These are phyloP conservation scores for Globisporangium lucens DNA, from an alignment of 352 stramenopile species.

Conservation along the genomic window DNA sequence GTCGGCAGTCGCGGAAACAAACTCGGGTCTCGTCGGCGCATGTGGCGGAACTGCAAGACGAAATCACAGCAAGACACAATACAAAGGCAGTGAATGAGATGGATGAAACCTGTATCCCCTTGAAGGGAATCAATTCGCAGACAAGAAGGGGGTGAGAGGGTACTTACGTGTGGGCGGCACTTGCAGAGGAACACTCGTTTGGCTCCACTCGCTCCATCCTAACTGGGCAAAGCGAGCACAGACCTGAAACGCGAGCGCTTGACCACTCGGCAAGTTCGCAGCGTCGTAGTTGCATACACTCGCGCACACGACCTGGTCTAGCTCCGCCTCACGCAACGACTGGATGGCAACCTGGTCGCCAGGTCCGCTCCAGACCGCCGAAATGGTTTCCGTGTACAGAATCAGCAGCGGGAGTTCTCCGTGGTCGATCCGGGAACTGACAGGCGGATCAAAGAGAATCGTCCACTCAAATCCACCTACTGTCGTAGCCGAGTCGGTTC, in stretches of 20 bases:
- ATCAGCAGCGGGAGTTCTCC: constrained; percentile 43
- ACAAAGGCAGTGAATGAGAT: not conserved
- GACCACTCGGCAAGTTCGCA: constrained; percentile 22
- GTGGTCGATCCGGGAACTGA: constrained; percentile 13
- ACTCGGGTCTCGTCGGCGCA: constrained; percentile 36
- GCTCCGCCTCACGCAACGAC: constrained; percentile 28
- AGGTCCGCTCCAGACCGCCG: constrained; percentile 36
- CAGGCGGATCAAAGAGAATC: constrained; percentile 45
- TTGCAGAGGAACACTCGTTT: constrained; percentile 28
- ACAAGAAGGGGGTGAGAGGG: no score
- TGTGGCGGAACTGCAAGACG: constrained; percentile 24
- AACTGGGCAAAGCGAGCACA: constrained; percentile 31
- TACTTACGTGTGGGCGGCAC: constrained; percentile 34
- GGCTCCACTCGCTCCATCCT: constrained; percentile 59
- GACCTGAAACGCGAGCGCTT: constrained; percentile 46
- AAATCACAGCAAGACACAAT: not conserved
- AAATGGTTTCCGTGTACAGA: constrained; percentile 53
- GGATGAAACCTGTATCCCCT: not conserved
- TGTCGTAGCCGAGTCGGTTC: constrained; percentile 17
- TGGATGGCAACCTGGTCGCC: constrained; percentile 55
- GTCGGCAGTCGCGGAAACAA: constrained; percentile 30
- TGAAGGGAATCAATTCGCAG: not conserved
- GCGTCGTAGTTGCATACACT: constrained; percentile 27
- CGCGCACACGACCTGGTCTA: constrained; percentile 22
- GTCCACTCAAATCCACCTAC: constrained; percentile 45